A percentile compares a stretch with the other conserved stretches of the same genome.
Evolutionary conservation across 2,329 filamentous ascomycete species (phyloP).

Genomic region (Teratosphaeria nubilosa): DNA sequence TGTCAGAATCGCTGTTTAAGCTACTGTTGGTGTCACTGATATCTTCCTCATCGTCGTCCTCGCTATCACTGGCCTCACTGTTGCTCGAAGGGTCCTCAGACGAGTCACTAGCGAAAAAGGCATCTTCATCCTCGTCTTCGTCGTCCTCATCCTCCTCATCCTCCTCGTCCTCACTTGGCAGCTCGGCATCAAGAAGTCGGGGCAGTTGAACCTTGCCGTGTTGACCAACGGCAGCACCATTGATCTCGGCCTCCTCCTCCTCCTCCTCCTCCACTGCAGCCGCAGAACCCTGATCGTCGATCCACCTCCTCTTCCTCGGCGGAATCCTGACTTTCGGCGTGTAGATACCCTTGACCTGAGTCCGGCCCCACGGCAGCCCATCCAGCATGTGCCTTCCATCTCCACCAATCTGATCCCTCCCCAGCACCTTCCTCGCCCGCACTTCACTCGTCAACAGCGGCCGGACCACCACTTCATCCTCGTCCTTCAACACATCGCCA

Average conservation of each 20-base stretch:
- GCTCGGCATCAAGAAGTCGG: background rate
- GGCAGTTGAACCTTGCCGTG: background rate
- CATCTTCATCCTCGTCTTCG: slow-evolving; percentile 5
- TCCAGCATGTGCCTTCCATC: slow-evolving; percentile 77
- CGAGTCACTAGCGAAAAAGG: background rate
- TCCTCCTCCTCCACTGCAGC: slow-evolving; percentile 32
- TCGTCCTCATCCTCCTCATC: slow-evolving; percentile 9
- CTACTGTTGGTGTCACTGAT: slow-evolving; percentile 11
- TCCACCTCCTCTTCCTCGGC: slow-evolving; percentile 21
- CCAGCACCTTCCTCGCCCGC: slow-evolving; percentile 59
- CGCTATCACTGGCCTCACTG: background rate
- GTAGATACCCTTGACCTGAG: slow-evolving; percentile 47
- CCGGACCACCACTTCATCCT: slow-evolving; percentile 75
- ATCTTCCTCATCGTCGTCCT: slow-evolving; percentile 6
- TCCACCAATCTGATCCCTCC: slow-evolving; percentile 67
- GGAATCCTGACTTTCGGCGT: slow-evolving; percentile 28
- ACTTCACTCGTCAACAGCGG: slow-evolving; percentile 67
- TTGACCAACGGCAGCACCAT: background rate
- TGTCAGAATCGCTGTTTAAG: slow-evolving; percentile 8
- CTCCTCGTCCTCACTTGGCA: slow-evolving; percentile 4
- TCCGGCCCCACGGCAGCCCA: slow-evolving; percentile 72
- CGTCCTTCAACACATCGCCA: slow-evolving; percentile 60
- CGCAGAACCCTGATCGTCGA: slow-evolving; percentile 23
- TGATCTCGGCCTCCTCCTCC: slow-evolving; percentile 9
- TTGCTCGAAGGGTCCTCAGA: slow-evolving; percentile 1